Evolutionary conservation across 495 filamentous ascomycete genomes (phyloP).

Genomic region (Hyaloscypha variabilis): DNA sequence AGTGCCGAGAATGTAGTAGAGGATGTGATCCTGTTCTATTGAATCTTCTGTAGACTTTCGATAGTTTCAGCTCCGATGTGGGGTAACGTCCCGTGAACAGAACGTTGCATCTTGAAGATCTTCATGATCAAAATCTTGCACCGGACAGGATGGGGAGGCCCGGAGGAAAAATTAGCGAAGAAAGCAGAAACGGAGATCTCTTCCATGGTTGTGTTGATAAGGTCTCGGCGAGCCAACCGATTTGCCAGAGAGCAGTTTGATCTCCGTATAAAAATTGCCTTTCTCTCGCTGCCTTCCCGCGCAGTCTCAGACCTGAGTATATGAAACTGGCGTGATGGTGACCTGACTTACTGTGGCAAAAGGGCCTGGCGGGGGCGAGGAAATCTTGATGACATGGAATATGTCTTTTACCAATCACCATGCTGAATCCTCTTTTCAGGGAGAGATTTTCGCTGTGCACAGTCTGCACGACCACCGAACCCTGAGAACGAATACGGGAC

Average conservation of each 20-base stretch:
- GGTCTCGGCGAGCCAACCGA: neutral
- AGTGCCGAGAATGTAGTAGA: neutral
- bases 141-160: neutral
- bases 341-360: neutral
- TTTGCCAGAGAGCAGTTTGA: neutral
- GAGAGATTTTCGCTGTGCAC: too few relatives aligned
- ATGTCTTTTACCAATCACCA: too few relatives aligned
- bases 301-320: neutral
- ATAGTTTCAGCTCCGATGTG: neutral
- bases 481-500: too few relatives aligned
- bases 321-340: neutral
- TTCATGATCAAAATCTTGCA: neutral
- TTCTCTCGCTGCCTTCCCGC: neutral
- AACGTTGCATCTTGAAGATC: neutral
- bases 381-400: too few relatives aligned
- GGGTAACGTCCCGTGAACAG: neutral
- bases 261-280: neutral
- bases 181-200: neutral
- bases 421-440: too few relatives aligned
- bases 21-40: neutral
- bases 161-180: neutral
- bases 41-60: neutral
- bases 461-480: too few relatives aligned
- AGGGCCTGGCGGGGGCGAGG: neutral
- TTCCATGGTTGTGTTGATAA: neutral